A percentile compares a stretch with the other conserved stretches of the same genome.
Evolutionary conservation across 352 stramenopile genomes (phyloP).

Genomic region (Globisporangium takayamanum): DNA sequence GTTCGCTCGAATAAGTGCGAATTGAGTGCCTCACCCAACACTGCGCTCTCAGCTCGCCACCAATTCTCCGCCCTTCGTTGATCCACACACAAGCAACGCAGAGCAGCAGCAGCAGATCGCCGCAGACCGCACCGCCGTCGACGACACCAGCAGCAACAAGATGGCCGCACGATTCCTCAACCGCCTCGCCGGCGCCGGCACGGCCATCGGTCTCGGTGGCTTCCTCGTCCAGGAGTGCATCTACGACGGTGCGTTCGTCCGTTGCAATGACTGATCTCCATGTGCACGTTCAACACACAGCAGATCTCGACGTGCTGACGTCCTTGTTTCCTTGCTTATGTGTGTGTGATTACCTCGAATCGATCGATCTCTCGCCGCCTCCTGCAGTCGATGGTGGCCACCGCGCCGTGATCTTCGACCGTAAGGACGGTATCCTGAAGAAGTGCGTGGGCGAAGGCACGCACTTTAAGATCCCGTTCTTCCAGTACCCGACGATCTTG

Average conservation of each 20-base stretch:
- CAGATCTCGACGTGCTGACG: background rate
- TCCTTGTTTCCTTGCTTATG: background rate
- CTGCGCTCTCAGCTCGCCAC: background rate
- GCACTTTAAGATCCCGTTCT: conserved; percentile 98
- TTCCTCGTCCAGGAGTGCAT: conserved; percentile 75
- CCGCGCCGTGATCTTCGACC: conserved; percentile 99
- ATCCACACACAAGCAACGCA: conserved; percentile 2
- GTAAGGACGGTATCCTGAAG: conserved; percentile 95
- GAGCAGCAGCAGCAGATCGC: conserved; percentile 1
- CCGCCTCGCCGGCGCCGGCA: conserved; percentile 48
- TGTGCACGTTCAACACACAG: background rate
- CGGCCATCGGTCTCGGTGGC: conserved; percentile 54
- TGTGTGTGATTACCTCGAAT: conserved; percentile 10
- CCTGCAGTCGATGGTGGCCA: conserved; percentile 97
- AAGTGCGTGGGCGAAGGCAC: conserved; percentile 96
- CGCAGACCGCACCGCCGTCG: background rate
- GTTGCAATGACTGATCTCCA: background rate
- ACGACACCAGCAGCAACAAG: conserved; percentile 11
- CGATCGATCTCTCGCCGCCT: background rate
- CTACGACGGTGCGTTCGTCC: conserved; percentile 61
- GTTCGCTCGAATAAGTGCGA: background rate
- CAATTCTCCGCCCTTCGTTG: background rate
- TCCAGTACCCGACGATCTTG: conserved; percentile 97
- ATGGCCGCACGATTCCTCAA: conserved; percentile 78
- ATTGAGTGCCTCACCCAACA: background rate